Base-by-base conservation (phyloP, 2,329 filamentous ascomycete genomes). In the Monosporascus sp. region DNA sequence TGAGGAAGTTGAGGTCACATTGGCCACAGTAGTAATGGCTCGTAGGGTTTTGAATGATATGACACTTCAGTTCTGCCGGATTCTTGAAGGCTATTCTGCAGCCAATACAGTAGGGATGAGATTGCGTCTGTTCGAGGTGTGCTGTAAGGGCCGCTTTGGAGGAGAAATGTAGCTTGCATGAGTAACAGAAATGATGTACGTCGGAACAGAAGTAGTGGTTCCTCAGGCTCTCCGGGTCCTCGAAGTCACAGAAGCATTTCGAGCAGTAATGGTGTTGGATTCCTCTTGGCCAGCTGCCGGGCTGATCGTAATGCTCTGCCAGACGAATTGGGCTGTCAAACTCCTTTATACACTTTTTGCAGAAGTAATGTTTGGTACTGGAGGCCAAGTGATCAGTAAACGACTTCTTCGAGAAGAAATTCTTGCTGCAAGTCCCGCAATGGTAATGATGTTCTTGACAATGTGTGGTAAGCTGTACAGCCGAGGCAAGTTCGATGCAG, bases 321-420 rank as follows among this genome's bases (percentile, higher is more conserved):
- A 56, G 9, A 6, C 40, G 37, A 5, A 17, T 35, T 14, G 43
- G 46, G 7, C 14, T 31, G 15, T 18, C 0, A 28, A 53, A 55
- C 2, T 55, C 54, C n/a, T 37, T 47, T 3, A 37, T 7, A 11
- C 54, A 56, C 24, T 37, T 52, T 2, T 1, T 9, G 43, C 57
- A 57, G 46, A n/a, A 49, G 46, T 37, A 51, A 35, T 57, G 55
- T 6, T 37, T 45, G 51, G 11, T 43, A 37, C 24, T 56, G 51
- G 6, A 28, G 2, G n/a, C 22, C 14, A 5, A 54, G 17, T 24
- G 14, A 11, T 22, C 18, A 17, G 15, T 22, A 22, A n/a, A 26
- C 17, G 11, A n/a, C 14, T 15, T 26, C 18, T 22, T 15, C 7
- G 20, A 22, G 18, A 45, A n/a, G 9, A 45, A 45, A 1, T 20